Percentiles rank a stretch among this genome's conserved stretches.
Evolutionary conservation across 1,284 basidiomycete genomes (phyloP).

Genomic region (Boletellus dicymbophilus): DNA sequence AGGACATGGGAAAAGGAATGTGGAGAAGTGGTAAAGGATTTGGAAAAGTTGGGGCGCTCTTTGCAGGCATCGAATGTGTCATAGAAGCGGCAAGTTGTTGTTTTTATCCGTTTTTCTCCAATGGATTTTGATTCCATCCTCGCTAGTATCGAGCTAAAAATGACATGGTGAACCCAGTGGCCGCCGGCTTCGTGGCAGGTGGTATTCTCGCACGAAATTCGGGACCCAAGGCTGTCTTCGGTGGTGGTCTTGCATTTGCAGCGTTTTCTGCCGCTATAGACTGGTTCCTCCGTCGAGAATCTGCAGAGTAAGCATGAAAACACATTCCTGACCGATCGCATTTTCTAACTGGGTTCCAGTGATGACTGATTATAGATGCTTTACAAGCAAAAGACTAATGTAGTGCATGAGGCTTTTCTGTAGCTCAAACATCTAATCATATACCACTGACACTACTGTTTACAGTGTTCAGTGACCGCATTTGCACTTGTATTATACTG

Average conservation of each 20-base stretch:
- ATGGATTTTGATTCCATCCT: constrained; percentile 6
- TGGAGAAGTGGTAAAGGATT: constrained; percentile 91
- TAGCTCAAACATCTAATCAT: too few relatives aligned
- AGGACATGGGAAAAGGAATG: constrained; percentile 95
- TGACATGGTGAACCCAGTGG: constrained; percentile 84
- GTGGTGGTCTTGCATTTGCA: constrained; percentile 87
- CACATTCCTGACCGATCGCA: background rate
- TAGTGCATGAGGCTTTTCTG: too few relatives aligned
- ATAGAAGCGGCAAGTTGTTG: constrained; percentile 88
- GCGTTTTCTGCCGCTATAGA: constrained; percentile 92
- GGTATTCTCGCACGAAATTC: constrained; percentile 84
- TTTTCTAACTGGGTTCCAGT: constrained; percentile 12
- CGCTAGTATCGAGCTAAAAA: constrained; percentile 92
- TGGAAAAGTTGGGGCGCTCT: constrained; percentile 93
- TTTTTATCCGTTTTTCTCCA: background rate
- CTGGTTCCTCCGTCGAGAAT: constrained; percentile 80
- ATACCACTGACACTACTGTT: too few relatives aligned
- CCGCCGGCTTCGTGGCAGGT: constrained; percentile 74
- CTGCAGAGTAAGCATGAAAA: constrained; percentile 67
- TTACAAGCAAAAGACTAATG: too few relatives aligned
- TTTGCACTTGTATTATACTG: too few relatives aligned
- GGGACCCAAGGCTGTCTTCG: constrained; percentile 79
- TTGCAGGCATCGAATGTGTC: constrained; percentile 93
- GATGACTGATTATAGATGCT: constrained; percentile 31
- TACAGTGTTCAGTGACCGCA: too few relatives aligned